Percentiles rank a stretch among this genome's conserved stretches.
phyloP scores from a whole-genome alignment of 192 early-diverging fungal species.

The Coemansia pectinata region DNA sequence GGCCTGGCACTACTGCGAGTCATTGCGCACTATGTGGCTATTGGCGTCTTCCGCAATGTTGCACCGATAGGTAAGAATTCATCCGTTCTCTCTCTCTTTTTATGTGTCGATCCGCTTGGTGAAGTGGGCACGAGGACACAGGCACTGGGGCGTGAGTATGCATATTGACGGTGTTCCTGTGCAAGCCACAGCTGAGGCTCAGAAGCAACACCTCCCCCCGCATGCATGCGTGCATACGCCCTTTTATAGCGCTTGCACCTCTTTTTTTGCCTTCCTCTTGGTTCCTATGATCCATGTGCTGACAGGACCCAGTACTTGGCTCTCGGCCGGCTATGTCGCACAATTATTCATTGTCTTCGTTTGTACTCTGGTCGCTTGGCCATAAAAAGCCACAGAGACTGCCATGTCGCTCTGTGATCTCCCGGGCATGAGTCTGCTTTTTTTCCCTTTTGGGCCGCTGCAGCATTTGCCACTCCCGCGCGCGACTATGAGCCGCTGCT shows the following conservation, averaged over 20 bases:
- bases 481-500: slow-evolving; percentile 1
- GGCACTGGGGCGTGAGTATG: slow-evolving; percentile 5
- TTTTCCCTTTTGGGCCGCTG: background rate
- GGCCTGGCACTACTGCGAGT: slow-evolving; percentile 51
- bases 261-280: background rate
- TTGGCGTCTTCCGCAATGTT: slow-evolving; percentile 55
- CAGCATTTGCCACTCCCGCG: background rate
- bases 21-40: slow-evolving; percentile 55
- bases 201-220: background rate
- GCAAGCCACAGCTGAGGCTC: background rate
- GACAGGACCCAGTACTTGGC: background rate
- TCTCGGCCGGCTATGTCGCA: slow-evolving; percentile 22
- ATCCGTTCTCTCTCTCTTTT: background rate
- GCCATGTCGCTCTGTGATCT: background rate
- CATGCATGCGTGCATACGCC: slow-evolving; percentile 6
- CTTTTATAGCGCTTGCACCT: background rate
- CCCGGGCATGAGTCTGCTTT: background rate
- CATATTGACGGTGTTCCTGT: background rate
- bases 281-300: background rate
- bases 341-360: background rate
- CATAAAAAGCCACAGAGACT: slow-evolving; percentile 4
- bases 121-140: background rate
- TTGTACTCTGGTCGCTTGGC: background rate
- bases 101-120: background rate
- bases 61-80: slow-evolving; percentile 52